Percentiles rank a stretch among this genome's conserved stretches.
Conservation (phyloP, 306 rosid genomes). For the Glycine soja region DNA sequence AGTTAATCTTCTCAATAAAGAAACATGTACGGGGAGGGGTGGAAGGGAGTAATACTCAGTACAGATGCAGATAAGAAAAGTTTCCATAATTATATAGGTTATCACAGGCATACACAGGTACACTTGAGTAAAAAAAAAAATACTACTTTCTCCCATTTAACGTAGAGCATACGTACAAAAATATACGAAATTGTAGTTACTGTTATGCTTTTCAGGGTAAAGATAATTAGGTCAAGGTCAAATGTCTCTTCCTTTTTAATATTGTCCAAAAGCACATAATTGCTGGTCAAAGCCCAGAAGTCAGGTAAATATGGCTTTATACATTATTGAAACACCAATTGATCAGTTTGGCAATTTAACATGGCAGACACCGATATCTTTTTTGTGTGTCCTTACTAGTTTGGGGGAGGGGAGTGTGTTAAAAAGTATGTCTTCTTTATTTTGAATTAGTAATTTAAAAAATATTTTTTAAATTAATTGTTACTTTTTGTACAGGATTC, state of each 20-base stretch:
- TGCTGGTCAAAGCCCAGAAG: not conserved
- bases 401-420: not conserved
- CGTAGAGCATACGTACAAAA: not conserved
- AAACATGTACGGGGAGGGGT: not conserved
- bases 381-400: not conserved
- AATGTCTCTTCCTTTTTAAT: not conserved
- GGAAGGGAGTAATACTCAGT: not conserved
- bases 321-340: not conserved
- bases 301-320: not conserved
- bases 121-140: not conserved
- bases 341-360: not conserved
- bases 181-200: not conserved
- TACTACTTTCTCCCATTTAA: not conserved
- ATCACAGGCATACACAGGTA: not conserved
- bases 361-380: not conserved
- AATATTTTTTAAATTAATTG: not conserved
- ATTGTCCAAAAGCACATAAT: not conserved
- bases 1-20: no score
- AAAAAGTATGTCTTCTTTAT: not conserved
- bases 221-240: slow-evolving; percentile 5
- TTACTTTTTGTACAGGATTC: not conserved
- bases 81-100: not conserved
- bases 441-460: not conserved
- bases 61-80: not conserved
- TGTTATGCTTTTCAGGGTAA: not conserved